Conservation (phyloP, 2,329 filamentous ascomycete genomes). For the Trichoderma atroviride region DNA sequence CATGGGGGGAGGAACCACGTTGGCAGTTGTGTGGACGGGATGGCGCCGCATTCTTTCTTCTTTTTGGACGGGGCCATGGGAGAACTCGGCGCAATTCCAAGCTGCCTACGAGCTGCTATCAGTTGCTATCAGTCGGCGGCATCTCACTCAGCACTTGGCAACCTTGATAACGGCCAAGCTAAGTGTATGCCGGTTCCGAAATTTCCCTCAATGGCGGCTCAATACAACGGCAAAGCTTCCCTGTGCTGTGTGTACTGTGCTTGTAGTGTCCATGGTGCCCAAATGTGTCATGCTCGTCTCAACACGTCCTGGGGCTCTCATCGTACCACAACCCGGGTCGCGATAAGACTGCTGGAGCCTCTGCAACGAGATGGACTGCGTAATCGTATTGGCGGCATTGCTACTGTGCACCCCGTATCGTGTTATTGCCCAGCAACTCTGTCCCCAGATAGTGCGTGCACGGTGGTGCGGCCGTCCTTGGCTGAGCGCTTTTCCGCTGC, state of each 20-base stretch:
- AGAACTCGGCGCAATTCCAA: slow-evolving; percentile 7
- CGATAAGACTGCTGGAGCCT: not conserved
- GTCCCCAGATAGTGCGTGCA: slow-evolving; percentile 13
- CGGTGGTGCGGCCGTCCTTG: slow-evolving; percentile 8
- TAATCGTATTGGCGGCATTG: slow-evolving; percentile 1
- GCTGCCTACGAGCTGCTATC: not conserved
- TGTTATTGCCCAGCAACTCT: not conserved
- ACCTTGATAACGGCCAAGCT: not conserved
- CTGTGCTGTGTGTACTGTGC: too few relatives aligned
- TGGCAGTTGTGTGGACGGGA: slow-evolving; percentile 24
- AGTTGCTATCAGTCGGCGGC: too few relatives aligned
- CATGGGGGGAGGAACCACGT: slow-evolving; percentile 21
- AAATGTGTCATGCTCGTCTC: slow-evolving; percentile 4
- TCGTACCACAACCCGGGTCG: slow-evolving; percentile 2
- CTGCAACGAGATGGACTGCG: not conserved
- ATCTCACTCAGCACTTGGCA: slow-evolving; percentile 21
- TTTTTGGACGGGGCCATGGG: not conserved
- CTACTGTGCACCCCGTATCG: not conserved
- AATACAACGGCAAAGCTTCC: not conserved
- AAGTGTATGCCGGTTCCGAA: not conserved
- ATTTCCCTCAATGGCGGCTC: not conserved
- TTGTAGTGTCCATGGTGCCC: not conserved
- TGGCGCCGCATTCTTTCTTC: slow-evolving; percentile 12
- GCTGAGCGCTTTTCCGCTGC: slow-evolving; percentile 16
- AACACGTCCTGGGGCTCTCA: not conserved